A percentile compares a stretch with the other conserved stretches of the same genome.
Evolutionary conservation across 2,329 filamentous ascomycete genomes (phyloP).

Genomic region (Diaporthe vexans): DNA sequence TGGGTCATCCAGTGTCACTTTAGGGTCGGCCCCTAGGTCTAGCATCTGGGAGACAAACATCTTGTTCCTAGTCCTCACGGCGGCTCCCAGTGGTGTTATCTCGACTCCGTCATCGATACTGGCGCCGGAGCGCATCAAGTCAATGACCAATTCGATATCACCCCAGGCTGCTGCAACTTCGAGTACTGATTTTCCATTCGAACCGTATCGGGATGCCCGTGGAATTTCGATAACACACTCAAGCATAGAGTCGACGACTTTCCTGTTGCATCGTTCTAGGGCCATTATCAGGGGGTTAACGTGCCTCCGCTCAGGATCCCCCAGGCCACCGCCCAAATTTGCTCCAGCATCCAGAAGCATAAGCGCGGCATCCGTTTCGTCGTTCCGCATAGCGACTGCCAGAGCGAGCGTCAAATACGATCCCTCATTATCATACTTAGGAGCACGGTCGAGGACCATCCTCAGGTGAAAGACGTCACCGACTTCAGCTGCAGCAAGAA

Average conservation of each 20-base stretch:
- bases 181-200: too few species aligned
- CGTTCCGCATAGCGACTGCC: not conserved
- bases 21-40: not conserved
- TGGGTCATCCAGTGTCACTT: accelerated
- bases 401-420: not conserved
- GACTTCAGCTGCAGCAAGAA: not conserved
- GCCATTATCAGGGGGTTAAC: too few species aligned
- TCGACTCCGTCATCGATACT: accelerated
- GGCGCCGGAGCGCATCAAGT: not conserved
- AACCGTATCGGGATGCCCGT: too few species aligned
- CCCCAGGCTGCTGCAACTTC: not conserved
- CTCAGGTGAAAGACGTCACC: not conserved
- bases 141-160: not conserved
- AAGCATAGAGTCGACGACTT: too few species aligned
- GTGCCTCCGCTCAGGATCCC: too few species aligned
- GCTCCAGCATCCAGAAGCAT: not conserved
- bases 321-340: too few species aligned
- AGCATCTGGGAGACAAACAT: not conserved
- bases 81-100: not conserved
- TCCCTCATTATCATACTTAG: accelerated
- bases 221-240: too few species aligned
- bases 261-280: too few species aligned
- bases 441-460: not conserved
- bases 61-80: not conserved
- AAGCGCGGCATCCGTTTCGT: not conserved